Evolutionary conservation across 495 filamentous ascomycete species (phyloP).

Genomic region (Hypoxylon intermedium): DNA sequence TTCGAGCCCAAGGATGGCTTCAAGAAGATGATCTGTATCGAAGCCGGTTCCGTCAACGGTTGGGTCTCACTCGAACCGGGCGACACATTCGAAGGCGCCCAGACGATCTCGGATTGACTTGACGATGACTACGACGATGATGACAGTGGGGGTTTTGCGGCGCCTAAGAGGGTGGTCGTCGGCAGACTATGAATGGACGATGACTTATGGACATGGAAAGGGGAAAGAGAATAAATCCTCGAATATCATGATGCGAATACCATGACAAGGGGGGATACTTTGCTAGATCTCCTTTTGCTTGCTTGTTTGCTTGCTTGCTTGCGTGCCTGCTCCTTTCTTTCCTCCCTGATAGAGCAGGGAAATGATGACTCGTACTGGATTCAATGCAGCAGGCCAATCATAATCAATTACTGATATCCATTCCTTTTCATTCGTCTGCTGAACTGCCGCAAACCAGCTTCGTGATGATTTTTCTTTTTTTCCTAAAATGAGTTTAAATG

Average conservation of each 20-base stretch:
- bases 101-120: constrained; percentile 65
- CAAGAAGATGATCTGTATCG: constrained; percentile 91
- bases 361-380: constrained; percentile 10
- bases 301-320: too few species aligned
- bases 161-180: background rate
- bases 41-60: constrained; percentile 80
- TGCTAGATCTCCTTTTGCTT: constrained; percentile 12
- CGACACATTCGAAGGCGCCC: constrained; percentile 88
- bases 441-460: background rate
- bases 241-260: constrained; percentile 6
- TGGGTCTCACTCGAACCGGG: constrained; percentile 87
- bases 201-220: background rate
- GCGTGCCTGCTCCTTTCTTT: constrained; percentile 11
- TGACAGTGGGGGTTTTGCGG: background rate
- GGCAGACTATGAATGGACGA: constrained; percentile 21
- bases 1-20: constrained; percentile 89
- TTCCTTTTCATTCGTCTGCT: background rate
- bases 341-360: constrained; percentile 10
- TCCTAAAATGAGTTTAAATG: too few species aligned
- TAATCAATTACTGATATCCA: constrained; percentile 2
- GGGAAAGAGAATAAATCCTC: constrained; percentile 4
- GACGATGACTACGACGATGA: background rate
- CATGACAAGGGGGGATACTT: background rate
- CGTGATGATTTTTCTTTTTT: too few species aligned
- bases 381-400: constrained; percentile 15